Conservation (phyloP, 2,329 filamentous ascomycete genomes). For the Trichophaea hybrida region DNA sequence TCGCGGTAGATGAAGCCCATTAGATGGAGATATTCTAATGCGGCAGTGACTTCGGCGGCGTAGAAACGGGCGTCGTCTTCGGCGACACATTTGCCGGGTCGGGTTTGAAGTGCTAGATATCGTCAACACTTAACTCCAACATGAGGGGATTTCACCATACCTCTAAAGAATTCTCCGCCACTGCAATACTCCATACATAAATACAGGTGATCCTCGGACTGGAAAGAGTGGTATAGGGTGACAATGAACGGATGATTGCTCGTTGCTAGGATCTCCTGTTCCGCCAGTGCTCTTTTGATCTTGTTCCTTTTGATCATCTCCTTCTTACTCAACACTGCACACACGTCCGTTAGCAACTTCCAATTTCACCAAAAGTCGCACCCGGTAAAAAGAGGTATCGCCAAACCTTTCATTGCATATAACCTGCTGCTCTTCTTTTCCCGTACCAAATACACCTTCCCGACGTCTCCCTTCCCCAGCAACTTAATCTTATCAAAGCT, state of each 20-base stretch:
- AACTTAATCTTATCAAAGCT: conserved; percentile 99
- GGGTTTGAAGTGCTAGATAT: conserved; percentile 63
- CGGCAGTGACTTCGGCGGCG: conserved; percentile 90
- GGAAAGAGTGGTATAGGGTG: conserved; percentile 95
- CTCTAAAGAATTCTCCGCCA: conserved; percentile 91
- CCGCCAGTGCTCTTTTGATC: conserved; percentile 93
- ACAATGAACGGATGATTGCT: conserved; percentile 99
- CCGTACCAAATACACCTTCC: conserved; percentile 91
- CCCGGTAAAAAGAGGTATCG: neutral
- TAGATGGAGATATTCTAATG: conserved; percentile 87
- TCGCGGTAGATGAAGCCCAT: conserved; percentile 99
- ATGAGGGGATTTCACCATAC: conserved; percentile 27
- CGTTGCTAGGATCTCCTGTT: conserved; percentile 94
- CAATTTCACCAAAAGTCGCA: neutral
- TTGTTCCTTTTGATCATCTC: conserved; percentile 99
- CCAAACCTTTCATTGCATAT: conserved; percentile 94
- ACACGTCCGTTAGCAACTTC: conserved; percentile 2
- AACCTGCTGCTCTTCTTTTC: conserved; percentile 94
- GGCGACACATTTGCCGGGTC: conserved; percentile 90
- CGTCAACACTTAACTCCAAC: neutral
- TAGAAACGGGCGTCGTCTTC: conserved; percentile 97
- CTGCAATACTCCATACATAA: conserved; percentile 99
- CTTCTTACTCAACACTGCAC: conserved; percentile 86
- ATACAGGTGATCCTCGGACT: conserved; percentile 95
- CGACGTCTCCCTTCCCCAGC: conserved; percentile 96